Conservation (phyloP, 768 basidiomycete genomes). For the Naematelia encephala region DNA sequence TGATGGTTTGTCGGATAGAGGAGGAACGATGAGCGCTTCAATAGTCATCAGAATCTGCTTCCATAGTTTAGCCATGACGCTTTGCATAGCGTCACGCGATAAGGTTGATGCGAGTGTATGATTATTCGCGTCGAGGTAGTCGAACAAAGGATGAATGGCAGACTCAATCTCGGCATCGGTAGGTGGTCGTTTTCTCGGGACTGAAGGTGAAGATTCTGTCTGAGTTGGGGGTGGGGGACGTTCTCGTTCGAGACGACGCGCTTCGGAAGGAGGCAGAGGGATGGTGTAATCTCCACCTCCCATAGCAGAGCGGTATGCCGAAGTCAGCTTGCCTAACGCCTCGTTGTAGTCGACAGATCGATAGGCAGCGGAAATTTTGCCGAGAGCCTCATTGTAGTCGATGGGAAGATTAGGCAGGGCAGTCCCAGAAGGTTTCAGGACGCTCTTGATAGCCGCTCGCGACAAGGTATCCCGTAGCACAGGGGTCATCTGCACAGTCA, state of each 20-base stretch:
- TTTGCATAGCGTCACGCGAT: conserved; percentile 75
- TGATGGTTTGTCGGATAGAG: conserved; percentile 75
- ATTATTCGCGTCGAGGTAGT: conserved; percentile 92
- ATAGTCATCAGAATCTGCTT: conserved; percentile 86
- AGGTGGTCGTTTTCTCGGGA: conserved; percentile 49
- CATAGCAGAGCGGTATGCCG: conserved; percentile 68
- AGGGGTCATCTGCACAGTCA: conserved; percentile 72
- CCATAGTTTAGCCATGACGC: conserved; percentile 91
- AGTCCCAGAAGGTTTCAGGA: conserved; percentile 60
- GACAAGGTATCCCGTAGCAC: conserved; percentile 86
- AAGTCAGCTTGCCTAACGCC: conserved; percentile 80
- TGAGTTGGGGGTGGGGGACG: conserved; percentile 12
- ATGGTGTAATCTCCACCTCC: conserved; percentile 33
- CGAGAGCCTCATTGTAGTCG: conserved; percentile 87
- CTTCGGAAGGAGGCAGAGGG: conserved; percentile 20
- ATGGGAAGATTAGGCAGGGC: conserved; percentile 31
- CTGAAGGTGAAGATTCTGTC: not conserved
- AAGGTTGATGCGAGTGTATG: conserved; percentile 85
- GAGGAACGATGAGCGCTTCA: conserved; percentile 85
- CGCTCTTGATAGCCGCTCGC: conserved; percentile 66
- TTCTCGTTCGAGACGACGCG: conserved; percentile 5
- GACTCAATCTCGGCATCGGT: conserved; percentile 92
- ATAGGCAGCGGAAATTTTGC: conserved; percentile 55
- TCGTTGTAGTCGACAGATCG: conserved; percentile 70
- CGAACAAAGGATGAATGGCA: conserved; percentile 85